Evolutionary conservation across 352 stramenopile genomes (phyloP), one percentile per base, ranked within the genome.

Genomic region (Pythium dissimile): DNA sequence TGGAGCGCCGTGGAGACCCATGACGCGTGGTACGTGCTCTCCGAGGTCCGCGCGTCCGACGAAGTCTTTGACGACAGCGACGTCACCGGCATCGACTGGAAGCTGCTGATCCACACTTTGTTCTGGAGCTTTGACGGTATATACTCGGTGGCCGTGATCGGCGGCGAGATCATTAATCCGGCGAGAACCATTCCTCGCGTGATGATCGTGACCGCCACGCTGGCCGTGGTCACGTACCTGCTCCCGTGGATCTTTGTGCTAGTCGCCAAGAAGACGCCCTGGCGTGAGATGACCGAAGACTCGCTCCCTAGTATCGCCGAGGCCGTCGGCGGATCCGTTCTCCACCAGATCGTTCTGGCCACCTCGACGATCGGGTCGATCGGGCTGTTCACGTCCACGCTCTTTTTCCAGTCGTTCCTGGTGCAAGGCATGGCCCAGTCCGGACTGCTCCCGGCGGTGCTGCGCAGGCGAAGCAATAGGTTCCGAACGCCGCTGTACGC

Each of bases 121-220:
- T 97, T 96, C 62, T 98, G 92, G 94, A 97, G 94, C 73, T 84
- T 96, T 21, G 97, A 97, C 58, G 89, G 77, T 18, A 96, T 95
- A 64, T 86, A 97, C 60, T 66, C 61, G 26, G 80, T 77, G 1
- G 88, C 82, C 12, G 75, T 72, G 1, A 94, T 96, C 66, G 88
- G 86, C 8, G 88, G 73, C 9, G 84, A 97, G 49, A 83, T 97
- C 21, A 61, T 84, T 3, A 81, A 92, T 62, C 84, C 65, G 6
- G 54, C 65, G n/a, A 23, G 61, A 20, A 62, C 51, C 1, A 73
- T 62, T 27, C 65, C 69, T 8, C 54, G 66, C 34, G 89, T 84
- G 1, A 91, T 98, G 61, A 67, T 84, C 42, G 57, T 88, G 31
- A 59, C 95, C 12, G 46, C 87, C 9, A 54, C 94, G 23, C 66